phyloP scores from a whole-genome alignment of 345 rosid species.

The Euphorbia lathyris region DNA sequence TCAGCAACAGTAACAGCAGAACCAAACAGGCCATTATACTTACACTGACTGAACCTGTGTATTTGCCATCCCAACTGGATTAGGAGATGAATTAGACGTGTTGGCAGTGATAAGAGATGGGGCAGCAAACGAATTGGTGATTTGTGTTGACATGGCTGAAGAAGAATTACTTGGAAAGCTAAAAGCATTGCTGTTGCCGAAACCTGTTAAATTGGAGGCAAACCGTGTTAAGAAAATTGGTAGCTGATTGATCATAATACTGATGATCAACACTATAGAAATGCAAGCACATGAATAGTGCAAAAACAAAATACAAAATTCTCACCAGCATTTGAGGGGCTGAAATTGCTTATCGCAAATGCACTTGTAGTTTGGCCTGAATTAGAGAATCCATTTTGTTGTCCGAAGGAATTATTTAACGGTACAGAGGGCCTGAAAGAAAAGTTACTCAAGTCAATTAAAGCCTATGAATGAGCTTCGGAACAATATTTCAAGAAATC shows the following conservation, averaged over 20 bases:
- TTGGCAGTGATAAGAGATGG: constrained; percentile 15
- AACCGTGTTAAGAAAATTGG: constrained; percentile 28
- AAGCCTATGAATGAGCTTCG: background rate
- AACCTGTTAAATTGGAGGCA: constrained; percentile 21
- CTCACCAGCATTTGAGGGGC: constrained; percentile 29
- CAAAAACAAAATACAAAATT: constrained; percentile 10
- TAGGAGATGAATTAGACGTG: constrained; percentile 19
- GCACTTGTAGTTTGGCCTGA: constrained; percentile 38
- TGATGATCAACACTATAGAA: constrained; percentile 16
- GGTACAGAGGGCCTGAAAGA: constrained; percentile 30
- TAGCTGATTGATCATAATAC: constrained; percentile 25
- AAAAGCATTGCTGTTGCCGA: constrained; percentile 18
- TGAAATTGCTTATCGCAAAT: constrained; percentile 21
- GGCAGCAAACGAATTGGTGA: constrained; percentile 14
- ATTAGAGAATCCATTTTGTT: constrained; percentile 40
- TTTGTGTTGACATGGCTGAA: constrained; percentile 22
- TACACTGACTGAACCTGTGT: constrained; percentile 27
- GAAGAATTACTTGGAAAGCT: constrained; percentile 22
- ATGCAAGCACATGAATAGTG: background rate
- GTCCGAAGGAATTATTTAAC: constrained; percentile 39
- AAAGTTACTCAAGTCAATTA: constrained; percentile 9
- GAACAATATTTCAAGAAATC: no score
- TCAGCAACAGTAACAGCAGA: no score
- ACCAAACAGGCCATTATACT: no score
- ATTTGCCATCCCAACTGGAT: constrained; percentile 22